A percentile compares a stretch with the other conserved stretches of the same genome.
phyloP scores from a whole-genome alignment of 1,284 basidiomycete species.

The Ganoderma leucocontextum region DNA sequence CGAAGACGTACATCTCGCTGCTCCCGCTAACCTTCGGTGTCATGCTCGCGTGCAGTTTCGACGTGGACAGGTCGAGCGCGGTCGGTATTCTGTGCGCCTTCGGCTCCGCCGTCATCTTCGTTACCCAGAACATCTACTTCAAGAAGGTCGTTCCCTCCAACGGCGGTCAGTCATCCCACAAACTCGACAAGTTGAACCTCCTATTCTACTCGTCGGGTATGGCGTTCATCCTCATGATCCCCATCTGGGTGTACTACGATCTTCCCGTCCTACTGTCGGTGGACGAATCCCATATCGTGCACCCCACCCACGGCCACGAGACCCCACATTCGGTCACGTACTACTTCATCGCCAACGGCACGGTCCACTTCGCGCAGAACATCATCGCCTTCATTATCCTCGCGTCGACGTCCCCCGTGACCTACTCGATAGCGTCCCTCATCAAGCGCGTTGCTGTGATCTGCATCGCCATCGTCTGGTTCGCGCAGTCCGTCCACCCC shows the following conservation, averaged over 20 bases:
- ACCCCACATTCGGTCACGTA: conserved; percentile 67
- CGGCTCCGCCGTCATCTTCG: conserved; percentile 95
- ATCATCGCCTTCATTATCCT: conserved; percentile 97
- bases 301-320: conserved; percentile 52
- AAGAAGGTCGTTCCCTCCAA: conserved; percentile 95
- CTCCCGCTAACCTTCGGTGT: conserved; percentile 94
- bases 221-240: conserved; percentile 95
- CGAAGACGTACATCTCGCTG: conserved; percentile 93
- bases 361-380: conserved; percentile 97
- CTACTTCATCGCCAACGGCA: conserved; percentile 92
- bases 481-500: conserved; percentile 86
- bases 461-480: conserved; percentile 97
- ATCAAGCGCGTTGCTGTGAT: conserved; percentile 99
- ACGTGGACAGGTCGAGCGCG: conserved; percentile 86
- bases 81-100: conserved; percentile 91
- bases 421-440: conserved; percentile 97
- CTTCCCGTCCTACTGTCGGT: conserved; percentile 69
- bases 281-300: conserved; percentile 50
- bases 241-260: conserved; percentile 92
- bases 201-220: conserved; percentile 95
- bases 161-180: conserved; percentile 62
- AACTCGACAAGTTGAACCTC: conserved; percentile 97
- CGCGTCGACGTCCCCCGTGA: conserved; percentile 95
- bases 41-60: conserved; percentile 97
- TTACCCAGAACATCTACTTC: conserved; percentile 98